Conservation (phyloP, 768 basidiomycete species). For the Phaeotremella skinneri region DNA sequence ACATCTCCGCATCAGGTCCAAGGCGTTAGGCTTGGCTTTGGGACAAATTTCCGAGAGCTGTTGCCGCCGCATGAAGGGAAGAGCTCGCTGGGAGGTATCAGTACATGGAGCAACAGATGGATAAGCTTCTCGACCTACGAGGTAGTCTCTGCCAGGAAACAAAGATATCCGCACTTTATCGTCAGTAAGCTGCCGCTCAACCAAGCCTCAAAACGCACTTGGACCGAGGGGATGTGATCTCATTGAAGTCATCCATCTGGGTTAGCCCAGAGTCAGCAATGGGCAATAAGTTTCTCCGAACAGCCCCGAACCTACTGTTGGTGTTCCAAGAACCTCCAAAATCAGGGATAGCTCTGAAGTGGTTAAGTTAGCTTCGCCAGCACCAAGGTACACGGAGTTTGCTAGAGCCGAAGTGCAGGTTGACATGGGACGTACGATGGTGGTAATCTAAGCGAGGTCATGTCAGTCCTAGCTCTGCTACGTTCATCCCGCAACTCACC, state of each 20-base stretch:
- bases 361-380: conserved; percentile 57
- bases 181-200: background rate
- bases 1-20: conserved; percentile 46
- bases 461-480: background rate
- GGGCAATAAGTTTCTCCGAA: too few relatives aligned
- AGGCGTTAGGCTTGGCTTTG: conserved; percentile 61
- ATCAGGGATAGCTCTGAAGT: conserved; percentile 71
- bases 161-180: conserved; percentile 2
- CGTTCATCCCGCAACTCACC: conserved; percentile 56
- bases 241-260: conserved; percentile 90
- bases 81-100: conserved; percentile 57
- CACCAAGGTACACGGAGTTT: too few relatives aligned
- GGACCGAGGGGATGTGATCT: conserved; percentile 74
- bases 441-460: conserved; percentile 58
- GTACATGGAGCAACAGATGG: background rate
- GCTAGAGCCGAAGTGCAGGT: conserved; percentile 76
- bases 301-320: conserved; percentile 31
- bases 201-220: conserved; percentile 34
- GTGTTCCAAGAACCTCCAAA: conserved; percentile 81
- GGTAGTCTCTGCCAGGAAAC: conserved; percentile 64
- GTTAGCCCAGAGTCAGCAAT: conserved; percentile 39
- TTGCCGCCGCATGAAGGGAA: conserved; percentile 80
- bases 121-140: conserved; percentile 47
- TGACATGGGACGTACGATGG: conserved; percentile 67
- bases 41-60: conserved; percentile 70